Percentiles rank a stretch among this genome's conserved stretches.
These are phyloP conservation scores for Fusarium mexicanum DNA, from an alignment of 2,329 filamentous ascomycete genomes.

Conservation along the genomic window DNA sequence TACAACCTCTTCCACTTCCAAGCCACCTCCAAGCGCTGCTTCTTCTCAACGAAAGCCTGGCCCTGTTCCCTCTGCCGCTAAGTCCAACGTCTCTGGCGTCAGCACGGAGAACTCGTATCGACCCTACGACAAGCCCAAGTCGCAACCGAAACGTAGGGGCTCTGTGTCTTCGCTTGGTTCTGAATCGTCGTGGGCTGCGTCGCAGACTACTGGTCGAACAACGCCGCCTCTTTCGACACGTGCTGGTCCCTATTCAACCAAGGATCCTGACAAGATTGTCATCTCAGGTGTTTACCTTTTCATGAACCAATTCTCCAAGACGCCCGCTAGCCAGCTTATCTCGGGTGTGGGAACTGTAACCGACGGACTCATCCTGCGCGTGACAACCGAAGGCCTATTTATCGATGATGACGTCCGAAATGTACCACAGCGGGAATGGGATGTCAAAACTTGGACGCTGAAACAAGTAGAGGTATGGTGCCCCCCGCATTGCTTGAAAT, in stretches of 20 bases:
- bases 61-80: constrained; percentile 59
- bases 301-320: constrained; percentile 87
- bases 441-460: constrained; percentile 97
- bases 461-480: constrained; percentile 92
- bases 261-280: constrained; percentile 94
- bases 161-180: constrained; percentile 77
- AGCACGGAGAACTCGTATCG: constrained; percentile 77
- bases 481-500: constrained; percentile 68
- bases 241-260: constrained; percentile 82
- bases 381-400: constrained; percentile 93
- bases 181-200: constrained; percentile 87
- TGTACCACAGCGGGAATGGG: constrained; percentile 97
- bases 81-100: constrained; percentile 66
- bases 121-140: constrained; percentile 77
- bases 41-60: constrained; percentile 49
- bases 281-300: constrained; percentile 94
- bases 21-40: constrained; percentile 38
- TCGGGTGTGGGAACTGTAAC: constrained; percentile 87
- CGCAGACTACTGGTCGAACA: constrained; percentile 83
- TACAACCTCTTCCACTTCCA: constrained; percentile 37
- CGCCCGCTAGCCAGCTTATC: constrained; percentile 89
- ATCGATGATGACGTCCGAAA: constrained; percentile 94
- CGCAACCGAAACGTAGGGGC: constrained; percentile 64
- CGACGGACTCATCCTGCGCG: constrained; percentile 89
- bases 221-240: constrained; percentile 83